phyloP scores from a whole-genome alignment of 805 yeast genomes.

The Yamadazyma sp. region DNA sequence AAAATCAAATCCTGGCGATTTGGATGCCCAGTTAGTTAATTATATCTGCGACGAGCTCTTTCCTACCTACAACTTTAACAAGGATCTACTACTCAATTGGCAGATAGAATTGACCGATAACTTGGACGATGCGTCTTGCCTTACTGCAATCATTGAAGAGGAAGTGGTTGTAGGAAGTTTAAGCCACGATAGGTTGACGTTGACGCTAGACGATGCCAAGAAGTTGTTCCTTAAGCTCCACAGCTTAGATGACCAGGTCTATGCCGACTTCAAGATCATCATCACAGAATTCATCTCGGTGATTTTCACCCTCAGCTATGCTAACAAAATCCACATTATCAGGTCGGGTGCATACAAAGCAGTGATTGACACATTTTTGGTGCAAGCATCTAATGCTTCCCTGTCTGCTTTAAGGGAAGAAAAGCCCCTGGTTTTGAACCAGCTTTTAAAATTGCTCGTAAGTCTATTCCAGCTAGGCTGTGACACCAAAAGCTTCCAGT shows the following conservation, averaged over 20 bases:
- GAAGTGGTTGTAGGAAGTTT: constrained; percentile 20
- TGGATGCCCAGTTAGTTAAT: constrained; percentile 21
- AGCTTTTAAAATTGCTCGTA: constrained; percentile 23
- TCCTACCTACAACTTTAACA: constrained; percentile 26
- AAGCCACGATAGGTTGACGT: constrained; percentile 6
- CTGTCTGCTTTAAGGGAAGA: constrained; percentile 2
- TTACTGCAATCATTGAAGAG: constrained; percentile 26
- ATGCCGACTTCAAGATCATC: constrained; percentile 30
- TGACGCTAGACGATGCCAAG: constrained; percentile 3
- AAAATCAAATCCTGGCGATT: too few relatives aligned
- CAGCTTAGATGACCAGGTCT: constrained; percentile 24
- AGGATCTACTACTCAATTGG: constrained; percentile 34
- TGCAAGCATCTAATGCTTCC: not conserved
- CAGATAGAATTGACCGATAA: constrained; percentile 33
- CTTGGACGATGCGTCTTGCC: constrained; percentile 19
- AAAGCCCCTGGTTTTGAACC: constrained; percentile 18
- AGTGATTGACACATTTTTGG: constrained; percentile 23
- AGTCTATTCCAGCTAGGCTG: constrained; percentile 37
- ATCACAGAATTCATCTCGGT: constrained; percentile 25
- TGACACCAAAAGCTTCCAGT: constrained; percentile 21
- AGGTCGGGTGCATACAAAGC: constrained; percentile 19
- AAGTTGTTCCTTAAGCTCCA: constrained; percentile 17
- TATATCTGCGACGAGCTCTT: constrained; percentile 23
- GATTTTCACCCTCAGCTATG: constrained; percentile 22
- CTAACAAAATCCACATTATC: constrained; percentile 24